Conservation (phyloP, 163 green algal species). For the Smithsoniella earleae region DNA sequence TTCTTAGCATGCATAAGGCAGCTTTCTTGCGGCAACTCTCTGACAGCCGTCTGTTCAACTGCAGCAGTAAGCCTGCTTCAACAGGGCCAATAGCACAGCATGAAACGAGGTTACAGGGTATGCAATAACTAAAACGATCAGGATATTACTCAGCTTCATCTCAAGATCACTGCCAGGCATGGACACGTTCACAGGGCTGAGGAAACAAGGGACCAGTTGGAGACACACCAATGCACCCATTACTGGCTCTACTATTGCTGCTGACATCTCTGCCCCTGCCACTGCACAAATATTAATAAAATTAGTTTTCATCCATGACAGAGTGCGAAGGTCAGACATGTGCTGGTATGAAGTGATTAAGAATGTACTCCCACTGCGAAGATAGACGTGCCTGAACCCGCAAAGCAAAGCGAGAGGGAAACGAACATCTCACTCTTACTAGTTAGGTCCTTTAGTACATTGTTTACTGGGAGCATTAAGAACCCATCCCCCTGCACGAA, state of each 20-base stretch:
- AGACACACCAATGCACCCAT: slow-evolving; percentile 71
- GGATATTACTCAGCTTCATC: too few species aligned
- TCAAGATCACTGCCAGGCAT: too few species aligned
- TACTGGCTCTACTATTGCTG: slow-evolving; percentile 82
- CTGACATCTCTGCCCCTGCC: slow-evolving; percentile 86
- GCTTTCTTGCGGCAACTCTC: slow-evolving; percentile 94
- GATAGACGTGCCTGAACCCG: slow-evolving; percentile 39
- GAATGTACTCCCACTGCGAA: too few species aligned
- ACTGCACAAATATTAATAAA: slow-evolving; percentile 51
- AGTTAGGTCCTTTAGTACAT: slow-evolving; percentile 90
- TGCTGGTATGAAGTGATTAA: too few species aligned
- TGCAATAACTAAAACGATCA: too few species aligned
- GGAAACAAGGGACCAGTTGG: neutral
- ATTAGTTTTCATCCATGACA: neutral
- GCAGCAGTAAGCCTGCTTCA: too few species aligned
- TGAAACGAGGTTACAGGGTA: too few species aligned
- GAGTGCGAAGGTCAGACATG: neutral
- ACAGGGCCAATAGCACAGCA: too few species aligned
- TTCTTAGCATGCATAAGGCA: slow-evolving; percentile 83
- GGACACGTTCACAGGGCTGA: too few species aligned
- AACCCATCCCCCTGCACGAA: slow-evolving; percentile 84
- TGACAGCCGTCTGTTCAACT: slow-evolving; percentile 61
- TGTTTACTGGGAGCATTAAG: slow-evolving; percentile 93
- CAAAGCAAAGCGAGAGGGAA: slow-evolving; percentile 85
- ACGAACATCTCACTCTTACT: slow-evolving; percentile 90